These are phyloP conservation scores for Carallia brachiata DNA, from an alignment of 345 rosid species.

Conservation along the genomic window DNA sequence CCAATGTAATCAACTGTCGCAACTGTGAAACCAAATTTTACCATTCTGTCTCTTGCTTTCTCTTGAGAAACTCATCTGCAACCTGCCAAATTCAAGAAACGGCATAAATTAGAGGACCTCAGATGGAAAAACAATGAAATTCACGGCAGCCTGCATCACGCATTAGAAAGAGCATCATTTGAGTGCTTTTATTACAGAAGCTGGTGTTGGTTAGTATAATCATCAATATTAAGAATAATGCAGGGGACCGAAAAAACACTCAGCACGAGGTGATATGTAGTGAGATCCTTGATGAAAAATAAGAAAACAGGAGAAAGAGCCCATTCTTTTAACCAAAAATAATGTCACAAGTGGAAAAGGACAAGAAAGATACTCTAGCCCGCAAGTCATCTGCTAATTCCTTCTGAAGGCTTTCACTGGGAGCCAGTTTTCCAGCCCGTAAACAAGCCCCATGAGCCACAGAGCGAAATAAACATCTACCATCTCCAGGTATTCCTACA, in stretches of 20 bases:
- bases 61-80: constrained; percentile 87
- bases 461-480: constrained; percentile 93
- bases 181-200: background rate
- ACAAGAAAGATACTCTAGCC: constrained; percentile 36
- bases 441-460: constrained; percentile 84
- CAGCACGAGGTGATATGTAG: too few relatives aligned
- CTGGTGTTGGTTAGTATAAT: background rate
- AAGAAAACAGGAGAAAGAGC: background rate
- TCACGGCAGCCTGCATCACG: constrained; percentile 2
- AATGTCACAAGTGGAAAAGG: background rate
- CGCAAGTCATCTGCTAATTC: constrained; percentile 85
- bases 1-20: background rate
- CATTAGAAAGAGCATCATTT: background rate
- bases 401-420: constrained; percentile 62
- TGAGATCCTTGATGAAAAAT: too few relatives aligned
- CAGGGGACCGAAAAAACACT: too few relatives aligned
- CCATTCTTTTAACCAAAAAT: constrained; percentile 1
- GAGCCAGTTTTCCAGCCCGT: constrained; percentile 62
- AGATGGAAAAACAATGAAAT: background rate
- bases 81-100: constrained; percentile 54
- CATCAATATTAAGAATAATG: background rate
- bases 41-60: constrained; percentile 95
- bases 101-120: constrained; percentile 7
- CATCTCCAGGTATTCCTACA: constrained; percentile 96
- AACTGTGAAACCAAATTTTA: constrained; percentile 14